phyloP scores from a whole-genome alignment of 2,329 filamentous ascomycete species.

The Colletotrichum sp. region DNA sequence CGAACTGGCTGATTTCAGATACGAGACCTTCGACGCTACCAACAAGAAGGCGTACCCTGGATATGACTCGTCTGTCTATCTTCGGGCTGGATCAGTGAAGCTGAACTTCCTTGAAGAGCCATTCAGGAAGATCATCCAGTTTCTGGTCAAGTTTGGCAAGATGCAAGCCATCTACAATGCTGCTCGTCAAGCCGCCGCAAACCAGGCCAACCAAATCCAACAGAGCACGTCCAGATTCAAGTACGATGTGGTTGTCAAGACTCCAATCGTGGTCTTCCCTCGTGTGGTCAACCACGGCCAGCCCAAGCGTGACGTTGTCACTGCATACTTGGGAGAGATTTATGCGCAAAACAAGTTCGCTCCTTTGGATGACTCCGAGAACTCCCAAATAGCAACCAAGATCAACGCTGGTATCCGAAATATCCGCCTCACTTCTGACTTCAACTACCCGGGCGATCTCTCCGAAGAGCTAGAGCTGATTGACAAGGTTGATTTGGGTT shows the following conservation, averaged over 20 bases:
- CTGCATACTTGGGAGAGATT: slow-evolving; percentile 94
- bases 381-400: slow-evolving; percentile 82
- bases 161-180: slow-evolving; percentile 99
- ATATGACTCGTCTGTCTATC: slow-evolving; percentile 89
- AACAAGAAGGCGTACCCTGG: slow-evolving; percentile 80
- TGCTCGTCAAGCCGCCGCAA: slow-evolving; percentile 90
- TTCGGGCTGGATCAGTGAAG: slow-evolving; percentile 94
- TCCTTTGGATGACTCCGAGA: slow-evolving; percentile 77
- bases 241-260: slow-evolving; percentile 92
- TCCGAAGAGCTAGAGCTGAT: slow-evolving; percentile 94
- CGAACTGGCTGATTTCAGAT: slow-evolving; percentile 94
- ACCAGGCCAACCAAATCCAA: slow-evolving; percentile 91
- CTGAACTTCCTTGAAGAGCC: slow-evolving; percentile 97
- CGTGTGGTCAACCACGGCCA: slow-evolving; percentile 73
- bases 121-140: slow-evolving; percentile 97
- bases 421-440: slow-evolving; percentile 86
- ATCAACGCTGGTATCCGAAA: slow-evolving; percentile 91
- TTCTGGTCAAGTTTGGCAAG: slow-evolving; percentile 97
- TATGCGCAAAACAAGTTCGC: slow-evolving; percentile 95
- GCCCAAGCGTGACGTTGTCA: slow-evolving; percentile 80
- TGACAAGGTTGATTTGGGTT: slow-evolving; percentile 93
- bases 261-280: slow-evolving; percentile 95
- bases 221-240: slow-evolving; percentile 89
- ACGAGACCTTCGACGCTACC: slow-evolving; percentile 88
- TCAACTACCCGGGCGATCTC: slow-evolving; percentile 75